phyloP scores from a whole-genome alignment of 2,329 filamentous ascomycete species.

The Paecilomyces dactylethromorphus region DNA sequence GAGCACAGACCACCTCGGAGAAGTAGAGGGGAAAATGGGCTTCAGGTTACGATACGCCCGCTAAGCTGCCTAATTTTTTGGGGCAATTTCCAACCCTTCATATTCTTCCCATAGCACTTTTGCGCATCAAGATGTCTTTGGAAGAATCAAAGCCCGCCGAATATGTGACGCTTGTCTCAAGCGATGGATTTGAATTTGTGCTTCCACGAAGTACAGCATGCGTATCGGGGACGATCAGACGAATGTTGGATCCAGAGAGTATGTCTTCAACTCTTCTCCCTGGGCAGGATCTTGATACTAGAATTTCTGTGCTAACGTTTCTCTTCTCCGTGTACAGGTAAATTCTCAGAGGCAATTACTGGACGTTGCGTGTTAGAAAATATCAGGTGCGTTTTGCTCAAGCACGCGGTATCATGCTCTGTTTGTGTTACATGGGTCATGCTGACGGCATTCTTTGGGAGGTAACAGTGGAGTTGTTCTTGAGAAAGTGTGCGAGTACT shows the following conservation, averaged over 20 bases:
- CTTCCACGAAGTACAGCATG: constrained; percentile 55
- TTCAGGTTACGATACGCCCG: not conserved
- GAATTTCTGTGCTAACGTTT: constrained; percentile 1
- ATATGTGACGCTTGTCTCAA: constrained; percentile 59
- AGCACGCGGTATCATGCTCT: too few relatives aligned
- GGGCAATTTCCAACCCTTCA: not conserved
- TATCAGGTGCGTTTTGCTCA: constrained; percentile 44
- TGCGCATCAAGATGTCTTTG: constrained; percentile 8
- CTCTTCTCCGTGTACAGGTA: constrained; percentile 35
- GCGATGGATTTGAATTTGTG: constrained; percentile 60
- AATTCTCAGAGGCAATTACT: constrained; percentile 54
- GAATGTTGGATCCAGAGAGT: constrained; percentile 60
- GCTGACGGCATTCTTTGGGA: not conserved
- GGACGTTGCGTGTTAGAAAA: constrained; percentile 55
- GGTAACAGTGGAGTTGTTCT: constrained; percentile 54
- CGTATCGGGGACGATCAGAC: constrained; percentile 55
- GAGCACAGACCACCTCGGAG: constrained; percentile 20
- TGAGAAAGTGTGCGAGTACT: constrained; percentile 64
- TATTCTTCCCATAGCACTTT: not conserved
- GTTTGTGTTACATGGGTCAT: not conserved
- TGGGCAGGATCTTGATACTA: not conserved
- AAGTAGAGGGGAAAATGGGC: constrained; percentile 2
- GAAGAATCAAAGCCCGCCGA: constrained; percentile 29
- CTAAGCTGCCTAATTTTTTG: not conserved
- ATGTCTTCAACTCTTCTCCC: constrained; percentile 17